Percentiles rank a stretch among this genome's conserved stretches.
Conservation (phyloP, 805 yeast genomes). For the Kregervanrija pseudodelftensis region DNA sequence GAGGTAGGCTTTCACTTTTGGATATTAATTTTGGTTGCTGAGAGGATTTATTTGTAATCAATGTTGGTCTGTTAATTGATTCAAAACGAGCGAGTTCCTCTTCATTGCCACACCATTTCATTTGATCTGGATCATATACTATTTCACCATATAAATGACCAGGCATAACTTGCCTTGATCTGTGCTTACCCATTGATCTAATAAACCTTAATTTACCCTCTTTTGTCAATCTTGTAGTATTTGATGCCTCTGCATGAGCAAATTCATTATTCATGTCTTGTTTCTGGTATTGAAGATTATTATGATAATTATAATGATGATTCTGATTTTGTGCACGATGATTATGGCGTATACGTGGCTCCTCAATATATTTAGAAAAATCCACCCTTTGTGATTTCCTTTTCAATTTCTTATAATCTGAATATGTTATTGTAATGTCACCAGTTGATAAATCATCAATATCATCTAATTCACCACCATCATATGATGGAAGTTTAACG, state of each 20-base stretch:
- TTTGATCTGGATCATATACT: constrained; percentile 45
- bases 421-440: constrained; percentile 23
- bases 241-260: constrained; percentile 1
- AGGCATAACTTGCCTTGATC: constrained; percentile 20
- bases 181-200: constrained; percentile 21
- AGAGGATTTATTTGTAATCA: constrained; percentile 20
- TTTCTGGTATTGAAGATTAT: not conserved
- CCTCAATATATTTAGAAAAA: constrained; percentile 22
- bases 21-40: constrained; percentile 4
- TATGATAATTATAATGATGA: constrained; percentile 7
- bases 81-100: constrained; percentile 49
- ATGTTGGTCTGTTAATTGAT: constrained; percentile 29
- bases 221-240: constrained; percentile 19
- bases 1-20: constrained; percentile 17
- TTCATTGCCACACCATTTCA: constrained; percentile 63
- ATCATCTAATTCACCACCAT: constrained; percentile 18
- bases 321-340: not conserved
- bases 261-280: not conserved
- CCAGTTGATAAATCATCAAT: constrained; percentile 20
- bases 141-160: constrained; percentile 34
- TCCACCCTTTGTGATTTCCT: constrained; percentile 22
- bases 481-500: constrained; percentile 4
- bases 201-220: constrained; percentile 27
- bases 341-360: constrained; percentile 7
- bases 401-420: constrained; percentile 20